Conservation (phyloP, 2,329 filamentous ascomycete genomes). For the Ascochyta lentis region DNA sequence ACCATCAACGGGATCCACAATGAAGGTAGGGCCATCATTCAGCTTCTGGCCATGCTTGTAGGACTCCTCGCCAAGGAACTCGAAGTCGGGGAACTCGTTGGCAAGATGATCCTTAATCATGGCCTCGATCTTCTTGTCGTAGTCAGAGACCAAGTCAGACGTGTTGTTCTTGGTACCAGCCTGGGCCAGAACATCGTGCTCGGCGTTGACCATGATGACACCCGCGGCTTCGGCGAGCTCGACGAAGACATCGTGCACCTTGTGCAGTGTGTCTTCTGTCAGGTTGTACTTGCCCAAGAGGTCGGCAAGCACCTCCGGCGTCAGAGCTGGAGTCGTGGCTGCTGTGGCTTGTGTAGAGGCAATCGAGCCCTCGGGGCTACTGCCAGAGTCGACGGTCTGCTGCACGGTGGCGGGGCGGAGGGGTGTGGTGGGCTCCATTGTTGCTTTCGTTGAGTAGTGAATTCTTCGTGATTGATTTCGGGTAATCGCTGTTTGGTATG, state of each 20-base stretch:
- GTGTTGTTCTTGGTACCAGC: conserved; percentile 46
- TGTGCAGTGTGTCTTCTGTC: conserved; percentile 15
- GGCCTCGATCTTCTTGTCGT: conserved; percentile 61
- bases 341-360: conserved; percentile 18
- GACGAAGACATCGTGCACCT: conserved; percentile 29
- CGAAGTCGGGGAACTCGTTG: conserved; percentile 54
- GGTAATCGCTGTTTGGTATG: not conserved
- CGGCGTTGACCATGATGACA: conserved; percentile 43
- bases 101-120: conserved; percentile 56
- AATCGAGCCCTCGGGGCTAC: conserved; percentile 3
- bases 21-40: conserved; percentile 40
- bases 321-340: conserved; percentile 4
- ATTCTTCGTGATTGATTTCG: not conserved
- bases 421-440: not conserved
- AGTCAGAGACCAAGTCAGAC: conserved; percentile 62
- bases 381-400: not conserved
- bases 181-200: conserved; percentile 31
- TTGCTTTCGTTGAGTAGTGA: not conserved
- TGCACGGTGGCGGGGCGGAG: not conserved
- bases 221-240: conserved; percentile 39
- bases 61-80: conserved; percentile 50
- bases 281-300: conserved; percentile 29
- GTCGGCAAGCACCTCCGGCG: conserved; percentile 22
- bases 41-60: conserved; percentile 43
- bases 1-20: conserved; percentile 50